phyloP scores from a whole-genome alignment of 371 early-diverging fungal species.

The Conidiobolus incongruus region DNA sequence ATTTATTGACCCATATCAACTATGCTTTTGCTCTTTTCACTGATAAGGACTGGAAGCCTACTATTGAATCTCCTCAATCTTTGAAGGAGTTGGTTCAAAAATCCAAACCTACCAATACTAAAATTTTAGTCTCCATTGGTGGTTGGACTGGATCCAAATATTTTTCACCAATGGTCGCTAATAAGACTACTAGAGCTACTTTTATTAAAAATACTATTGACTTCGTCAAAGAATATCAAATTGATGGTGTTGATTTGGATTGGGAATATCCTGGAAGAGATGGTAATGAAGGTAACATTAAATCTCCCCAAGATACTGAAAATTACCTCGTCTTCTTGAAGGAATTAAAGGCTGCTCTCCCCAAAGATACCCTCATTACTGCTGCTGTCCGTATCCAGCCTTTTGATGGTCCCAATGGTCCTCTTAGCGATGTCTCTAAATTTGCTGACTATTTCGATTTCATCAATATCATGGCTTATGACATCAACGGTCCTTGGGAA shows the following conservation, averaged over 20 bases:
- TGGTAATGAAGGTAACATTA: conserved; percentile 38
- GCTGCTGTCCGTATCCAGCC: conserved; percentile 44
- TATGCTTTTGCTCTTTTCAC: too few species aligned
- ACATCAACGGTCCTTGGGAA: conserved; percentile 31
- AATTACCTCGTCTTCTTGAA: conserved; percentile 30
- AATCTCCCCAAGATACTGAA: conserved; percentile 18
- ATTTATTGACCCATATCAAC: conserved; percentile 13
- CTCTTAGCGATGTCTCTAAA: conserved; percentile 27
- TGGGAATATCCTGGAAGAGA: conserved; percentile 61
- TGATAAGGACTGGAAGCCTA: conserved; percentile 4
- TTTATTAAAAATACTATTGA: conserved; percentile 19
- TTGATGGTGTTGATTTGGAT: conserved; percentile 28
- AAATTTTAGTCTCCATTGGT: conserved; percentile 31
- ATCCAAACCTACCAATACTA: conserved; percentile 10
- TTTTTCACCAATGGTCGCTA: conserved; percentile 32
- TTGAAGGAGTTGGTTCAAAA: background rate
- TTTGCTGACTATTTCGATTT: conserved; percentile 27
- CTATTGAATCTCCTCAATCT: background rate
- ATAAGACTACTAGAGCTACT: conserved; percentile 13
- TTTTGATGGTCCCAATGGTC: conserved; percentile 25
- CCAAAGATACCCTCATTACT: conserved; percentile 29
- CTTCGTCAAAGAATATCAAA: conserved; percentile 11
- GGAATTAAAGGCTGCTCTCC: conserved; percentile 29
- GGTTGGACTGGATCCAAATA: too few species aligned
- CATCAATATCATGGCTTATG: conserved; percentile 28